These are phyloP conservation scores for Phytophthora brassicae DNA, from an alignment of 352 stramenopile species.

Conservation along the genomic window DNA sequence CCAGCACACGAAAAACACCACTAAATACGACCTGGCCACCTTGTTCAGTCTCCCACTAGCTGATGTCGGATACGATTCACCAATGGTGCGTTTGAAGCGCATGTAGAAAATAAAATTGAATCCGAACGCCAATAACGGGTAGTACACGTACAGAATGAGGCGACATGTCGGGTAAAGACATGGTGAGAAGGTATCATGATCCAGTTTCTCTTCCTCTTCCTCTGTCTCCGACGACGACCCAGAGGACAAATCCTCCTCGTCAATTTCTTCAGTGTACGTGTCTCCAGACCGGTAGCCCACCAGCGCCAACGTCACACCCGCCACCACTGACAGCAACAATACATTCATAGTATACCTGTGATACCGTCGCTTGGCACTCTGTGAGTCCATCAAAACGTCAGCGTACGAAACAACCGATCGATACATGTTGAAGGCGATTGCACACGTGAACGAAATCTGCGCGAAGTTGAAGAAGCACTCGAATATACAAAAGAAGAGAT, in stretches of 20 bases:
- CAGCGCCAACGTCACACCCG: conserved; percentile 59
- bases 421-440: conserved; percentile 83
- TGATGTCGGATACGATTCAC: conserved; percentile 69
- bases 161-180: conserved; percentile 70
- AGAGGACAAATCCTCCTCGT: conserved; percentile 11
- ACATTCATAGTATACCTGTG: conserved; percentile 69
- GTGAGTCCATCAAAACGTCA: conserved; percentile 68
- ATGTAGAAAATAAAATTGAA: conserved; percentile 84
- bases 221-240: conserved; percentile 24
- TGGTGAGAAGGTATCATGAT: conserved; percentile 51
- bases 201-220: conserved; percentile 37
- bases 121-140: conserved; percentile 65
- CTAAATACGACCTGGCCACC: conserved; percentile 63
- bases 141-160: conserved; percentile 79
- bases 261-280: conserved; percentile 23
- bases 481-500: conserved; percentile 67
- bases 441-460: conserved; percentile 79
- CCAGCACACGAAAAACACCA: conserved; percentile 77
- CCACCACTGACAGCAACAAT: conserved; percentile 60
- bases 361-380: conserved; percentile 62
- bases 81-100: conserved; percentile 75
- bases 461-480: conserved; percentile 82
- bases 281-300: conserved; percentile 48
- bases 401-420: conserved; percentile 76
- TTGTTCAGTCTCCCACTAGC: conserved; percentile 67